These are phyloP conservation scores for Gossypium turneri DNA, from an alignment of 345 rosid species.

Conservation along the genomic window DNA sequence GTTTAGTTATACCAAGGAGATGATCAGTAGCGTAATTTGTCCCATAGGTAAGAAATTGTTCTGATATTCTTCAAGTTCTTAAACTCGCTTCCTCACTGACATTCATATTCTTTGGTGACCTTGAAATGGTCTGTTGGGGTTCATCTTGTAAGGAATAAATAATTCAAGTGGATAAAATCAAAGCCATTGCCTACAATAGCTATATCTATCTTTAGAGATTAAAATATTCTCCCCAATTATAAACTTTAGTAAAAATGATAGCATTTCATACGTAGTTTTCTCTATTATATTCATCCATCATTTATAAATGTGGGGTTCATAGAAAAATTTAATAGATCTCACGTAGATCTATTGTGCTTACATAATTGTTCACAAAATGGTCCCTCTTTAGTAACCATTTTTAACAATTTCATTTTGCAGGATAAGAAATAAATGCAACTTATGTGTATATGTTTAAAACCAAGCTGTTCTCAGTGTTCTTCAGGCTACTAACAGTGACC, in stretches of 20 bases:
- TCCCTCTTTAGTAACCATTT: not conserved
- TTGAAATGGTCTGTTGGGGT: constrained; percentile 14
- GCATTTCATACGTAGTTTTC: not conserved
- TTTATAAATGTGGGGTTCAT: not conserved
- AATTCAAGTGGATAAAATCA: constrained; percentile 3
- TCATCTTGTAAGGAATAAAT: constrained; percentile 11
- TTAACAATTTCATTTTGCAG: not conserved
- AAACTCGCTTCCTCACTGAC: constrained; percentile 1
- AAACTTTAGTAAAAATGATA: not conserved
- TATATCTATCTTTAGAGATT: not conserved
- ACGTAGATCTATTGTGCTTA: not conserved
- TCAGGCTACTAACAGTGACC: not conserved
- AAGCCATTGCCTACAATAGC: not conserved
- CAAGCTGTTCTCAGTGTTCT: not conserved
- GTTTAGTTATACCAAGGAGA: constrained; percentile 9
- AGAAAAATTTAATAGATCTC: not conserved
- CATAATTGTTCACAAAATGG: not conserved
- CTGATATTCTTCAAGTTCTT: constrained; percentile 14
- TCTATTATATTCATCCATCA: not conserved
- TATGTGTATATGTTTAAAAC: not conserved
- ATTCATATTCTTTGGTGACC: not conserved
- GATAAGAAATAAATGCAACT: too few species aligned
- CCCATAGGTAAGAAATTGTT: constrained; percentile 2
- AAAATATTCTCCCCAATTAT: not conserved
- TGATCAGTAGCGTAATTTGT: not conserved